Evolutionary conservation across 345 rosid species (phyloP), one percentile per base, ranked within the genome.

Genomic region (Boechera retrofracta): DNA sequence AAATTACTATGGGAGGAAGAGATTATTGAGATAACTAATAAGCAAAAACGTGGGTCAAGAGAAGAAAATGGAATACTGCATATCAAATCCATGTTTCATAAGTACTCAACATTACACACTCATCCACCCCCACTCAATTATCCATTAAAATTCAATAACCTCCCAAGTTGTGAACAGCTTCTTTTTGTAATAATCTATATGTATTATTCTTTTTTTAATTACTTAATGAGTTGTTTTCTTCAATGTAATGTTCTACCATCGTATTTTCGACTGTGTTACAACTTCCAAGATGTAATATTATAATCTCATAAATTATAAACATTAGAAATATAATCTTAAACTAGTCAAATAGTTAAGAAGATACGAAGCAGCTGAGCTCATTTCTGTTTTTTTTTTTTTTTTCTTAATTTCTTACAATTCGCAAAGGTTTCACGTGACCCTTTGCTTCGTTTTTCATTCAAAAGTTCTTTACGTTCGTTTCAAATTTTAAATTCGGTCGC

Each of bases 21-120:
- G 47, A 29, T 63, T 65, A 58, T 65, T 64, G 67, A 45, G 29
- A 56, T 70, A 71, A 48, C 48, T 47, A 41, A 48, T 54, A 24
- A 42, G 54, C 15, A 76, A 69, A 55, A 47, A 45, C 60, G 72
- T 74, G 59, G 72, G 66, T 52, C 45, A 69, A 54, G 38, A 42
- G 15, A 51, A 21, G 38, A 49, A 76, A 26, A 41, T 52, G 44
- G 62, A 36, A 45, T 24, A 71, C 38, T 72, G 68, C 73, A 72
- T 65, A 72, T 78, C 77, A 78, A 78, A 78, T 78, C 73, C 55
- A 72, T 72, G 80, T 70, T 78, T 58, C 77, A 65, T 65, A 58
- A 72, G 77, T 71, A 78, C 73, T 78, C 69, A 78, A 67, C 81
- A 72, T 67, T 49, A 41, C 51, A 66, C 73, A 72, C 44, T 66